Conservation (phyloP, 495 filamentous ascomycete species). For the Glarea lozoyensis region DNA sequence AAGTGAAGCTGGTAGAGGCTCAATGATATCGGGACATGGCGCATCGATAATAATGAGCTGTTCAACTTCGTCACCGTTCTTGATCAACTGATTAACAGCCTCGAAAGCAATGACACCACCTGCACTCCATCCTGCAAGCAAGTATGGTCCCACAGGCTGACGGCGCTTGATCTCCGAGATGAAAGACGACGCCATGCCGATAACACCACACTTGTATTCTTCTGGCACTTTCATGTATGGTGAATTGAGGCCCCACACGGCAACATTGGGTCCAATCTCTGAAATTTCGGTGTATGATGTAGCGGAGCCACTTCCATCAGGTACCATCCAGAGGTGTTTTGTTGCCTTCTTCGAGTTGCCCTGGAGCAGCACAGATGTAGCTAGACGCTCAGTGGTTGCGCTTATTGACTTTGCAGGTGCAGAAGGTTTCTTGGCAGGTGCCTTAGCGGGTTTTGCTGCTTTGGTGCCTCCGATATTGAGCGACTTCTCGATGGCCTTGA, state of each 20-base stretch:
- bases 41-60: conserved; percentile 75
- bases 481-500: conserved; percentile 21
- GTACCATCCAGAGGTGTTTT: conserved; percentile 63
- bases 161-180: conserved; percentile 52
- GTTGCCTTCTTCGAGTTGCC: conserved; percentile 51
- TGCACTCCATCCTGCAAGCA: conserved; percentile 71
- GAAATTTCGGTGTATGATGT: conserved; percentile 52
- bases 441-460: background rate
- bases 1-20: conserved; percentile 65
- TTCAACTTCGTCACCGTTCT: conserved; percentile 59
- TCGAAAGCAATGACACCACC: conserved; percentile 87
- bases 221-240: conserved; percentile 51
- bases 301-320: conserved; percentile 67
- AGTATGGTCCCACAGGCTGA: conserved; percentile 58
- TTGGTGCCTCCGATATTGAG: conserved; percentile 4
- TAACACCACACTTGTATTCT: conserved; percentile 44
- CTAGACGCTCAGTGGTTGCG: conserved; percentile 7
- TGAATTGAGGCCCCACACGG: conserved; percentile 55
- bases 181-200: conserved; percentile 47
- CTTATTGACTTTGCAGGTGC: background rate
- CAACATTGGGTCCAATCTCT: conserved; percentile 37
- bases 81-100: conserved; percentile 61
- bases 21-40: conserved; percentile 68
- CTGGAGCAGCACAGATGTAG: conserved; percentile 49
- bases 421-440: background rate